Evolutionary conservation across 2,329 filamentous ascomycete genomes (phyloP).

Genomic region (Cordyceps tenuipes): DNA sequence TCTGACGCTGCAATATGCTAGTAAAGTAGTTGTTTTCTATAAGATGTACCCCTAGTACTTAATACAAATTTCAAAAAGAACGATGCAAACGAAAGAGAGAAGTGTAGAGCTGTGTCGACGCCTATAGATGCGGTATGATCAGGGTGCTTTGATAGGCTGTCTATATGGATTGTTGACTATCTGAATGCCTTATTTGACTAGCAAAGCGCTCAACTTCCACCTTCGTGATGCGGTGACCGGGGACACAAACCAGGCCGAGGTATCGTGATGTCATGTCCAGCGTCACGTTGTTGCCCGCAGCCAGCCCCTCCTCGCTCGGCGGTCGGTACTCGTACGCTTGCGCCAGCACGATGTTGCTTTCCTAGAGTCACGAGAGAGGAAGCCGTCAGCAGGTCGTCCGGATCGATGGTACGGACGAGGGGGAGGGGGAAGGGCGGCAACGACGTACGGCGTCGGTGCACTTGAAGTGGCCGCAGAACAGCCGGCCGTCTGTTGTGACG

Average conservation of each 20-base stretch:
- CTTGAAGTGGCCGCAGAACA: slow-evolving; percentile 87
- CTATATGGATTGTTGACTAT: background rate
- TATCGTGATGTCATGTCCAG: slow-evolving; percentile 77
- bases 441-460: slow-evolving; percentile 77
- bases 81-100: background rate
- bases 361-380: slow-evolving; percentile 40
- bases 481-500: slow-evolving; percentile 70
- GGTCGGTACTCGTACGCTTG: slow-evolving; percentile 84
- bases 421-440: too few relatives aligned
- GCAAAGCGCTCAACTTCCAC: slow-evolving; percentile 78
- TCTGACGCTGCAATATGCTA: slow-evolving; percentile 7
- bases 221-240: slow-evolving; percentile 74
- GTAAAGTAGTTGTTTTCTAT: slow-evolving; percentile 12
- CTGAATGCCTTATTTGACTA: slow-evolving; percentile 37
- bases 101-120: background rate
- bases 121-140: background rate
- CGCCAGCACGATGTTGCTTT: slow-evolving; percentile 79
- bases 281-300: slow-evolving; percentile 38
- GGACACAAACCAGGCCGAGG: slow-evolving; percentile 82
- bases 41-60: slow-evolving; percentile 21
- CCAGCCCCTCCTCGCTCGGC: slow-evolving; percentile 46
- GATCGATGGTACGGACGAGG: background rate
- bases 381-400: background rate
- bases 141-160: background rate
- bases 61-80: slow-evolving; percentile 15